Evolutionary conservation across 2,329 filamentous ascomycete genomes (phyloP), one percentile per base, ranked within the genome.

Genomic region (Chaetomium globosum): DNA sequence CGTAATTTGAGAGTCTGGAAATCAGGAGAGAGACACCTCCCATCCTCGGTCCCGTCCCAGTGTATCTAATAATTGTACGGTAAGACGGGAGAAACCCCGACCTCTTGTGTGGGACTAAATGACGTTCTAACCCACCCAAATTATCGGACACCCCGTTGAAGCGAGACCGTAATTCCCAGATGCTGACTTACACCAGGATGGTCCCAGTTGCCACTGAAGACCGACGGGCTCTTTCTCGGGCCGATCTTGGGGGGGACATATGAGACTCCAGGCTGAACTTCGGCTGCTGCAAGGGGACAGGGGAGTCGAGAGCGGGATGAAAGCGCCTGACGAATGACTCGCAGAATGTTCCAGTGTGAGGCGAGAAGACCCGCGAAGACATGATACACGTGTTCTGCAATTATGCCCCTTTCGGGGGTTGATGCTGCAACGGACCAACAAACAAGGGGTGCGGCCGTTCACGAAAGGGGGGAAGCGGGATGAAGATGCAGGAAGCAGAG

Each of bases 321-420:
- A 36, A 36, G 28, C 19, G 52, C 19, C 36, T 62, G 16, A 43
- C 5, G 12, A 55, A 59, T 59, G 51, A 13, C 56, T 64, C 39
- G 49, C 8, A 48, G 33, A 39, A 64, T 48, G 61, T 36, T n/a
- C 39, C 21, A 4, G 55, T 21, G 26, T 21, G 52, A 21, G n/a
- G 39, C 28, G 51, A 31, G 28, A 21, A 19, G 39, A 43, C 19
- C 2, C 23, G 10, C 33, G 52, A 23, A 23, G 49, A 30, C 16
- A n/a, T 23, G 36, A 43, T 58, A 57, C 63, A 61, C 53, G 63
- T 61, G 46, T 65, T 49, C 53, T 43, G 43, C 58, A 33, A 48
- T 5, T 19, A 26, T 9, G n/a, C 36, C 19, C 19, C 19, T 28
- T 16, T 57, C 28, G 16, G 53, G 53, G 8, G 13, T 28, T 26